Evolutionary conservation across 169 alveolate genomes (phyloP).

Genomic region (Plasmodium sp.): DNA sequence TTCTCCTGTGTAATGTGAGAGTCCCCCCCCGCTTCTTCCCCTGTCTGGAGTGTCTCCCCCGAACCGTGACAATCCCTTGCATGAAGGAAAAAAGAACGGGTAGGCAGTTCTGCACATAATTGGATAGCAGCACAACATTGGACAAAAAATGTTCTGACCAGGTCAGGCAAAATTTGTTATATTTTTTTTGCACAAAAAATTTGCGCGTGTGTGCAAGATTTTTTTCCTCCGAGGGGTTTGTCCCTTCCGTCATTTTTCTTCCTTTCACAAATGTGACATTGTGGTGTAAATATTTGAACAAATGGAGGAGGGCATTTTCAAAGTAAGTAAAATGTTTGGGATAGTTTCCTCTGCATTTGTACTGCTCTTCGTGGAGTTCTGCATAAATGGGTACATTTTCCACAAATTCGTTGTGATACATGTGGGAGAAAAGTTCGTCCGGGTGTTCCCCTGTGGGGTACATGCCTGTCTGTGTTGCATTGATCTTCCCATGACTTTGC

Average conservation of each 20-base stretch:
- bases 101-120: constrained; percentile 39
- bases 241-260: neutral
- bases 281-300: constrained; percentile 23
- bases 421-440: constrained; percentile 11
- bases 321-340: constrained; percentile 27
- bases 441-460: neutral
- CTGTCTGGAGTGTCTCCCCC: neutral
- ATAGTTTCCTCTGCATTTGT: neutral
- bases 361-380: neutral
- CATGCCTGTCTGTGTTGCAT: neutral
- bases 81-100: constrained; percentile 50
- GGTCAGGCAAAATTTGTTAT: neutral
- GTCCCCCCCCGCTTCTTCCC: neutral
- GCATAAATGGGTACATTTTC: constrained; percentile 1
- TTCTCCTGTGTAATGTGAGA: neutral
- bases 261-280: neutral
- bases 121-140: constrained; percentile 45
- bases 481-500: neutral
- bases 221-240: neutral
- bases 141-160: constrained; percentile 52
- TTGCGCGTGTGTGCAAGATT: neutral
- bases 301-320: constrained; percentile 3
- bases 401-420: constrained; percentile 23
- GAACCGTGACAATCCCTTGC: neutral
- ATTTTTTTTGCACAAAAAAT: constrained; percentile 3